Evolutionary conservation across 2,329 filamentous ascomycete genomes (phyloP), one percentile per base, ranked within the genome.

Genomic region (Paradendryphiella salina): DNA sequence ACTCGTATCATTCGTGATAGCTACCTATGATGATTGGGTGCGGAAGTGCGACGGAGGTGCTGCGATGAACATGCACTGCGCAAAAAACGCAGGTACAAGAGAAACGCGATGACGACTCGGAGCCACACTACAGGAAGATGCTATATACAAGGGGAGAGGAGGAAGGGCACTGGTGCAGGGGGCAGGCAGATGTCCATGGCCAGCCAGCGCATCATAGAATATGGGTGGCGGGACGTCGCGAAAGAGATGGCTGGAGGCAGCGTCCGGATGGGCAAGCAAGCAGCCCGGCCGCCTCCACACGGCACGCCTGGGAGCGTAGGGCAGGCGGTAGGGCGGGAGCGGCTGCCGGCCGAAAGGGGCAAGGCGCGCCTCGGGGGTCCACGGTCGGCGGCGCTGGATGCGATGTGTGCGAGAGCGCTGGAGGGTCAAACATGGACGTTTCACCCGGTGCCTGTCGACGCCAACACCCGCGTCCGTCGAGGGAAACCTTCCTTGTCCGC

Each of bases 91-190:
- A 38, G 34, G 33, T 42, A 26, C 49, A 44, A 39, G 26, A 18
- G 32, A 42, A 37, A 48, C 42, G 51, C 47, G 32, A 56, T 36
- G 50, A 51, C 46, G 48, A 18, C 23, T 42, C 10, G 38, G 28
- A 20, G 55, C 43, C 48, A 46, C 46, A 44, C 44, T 46, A 49
- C 13, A 44, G 36, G 42, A 36, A 46, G 52, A 46, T 33, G 36
- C 54, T 59, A 62, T 60, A 54, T 61, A 60, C 60, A 64, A 56
- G 55, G 60, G 52, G 54, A 45, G 40, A 20, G 45, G 47, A 44
- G 28, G 46, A 38, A 52, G 52, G 49, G 46, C 33, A 43, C 34
- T 43, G 53, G 45, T 34, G 44, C 49, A 52, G 47, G 33, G 46
- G 28, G 23, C 45, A 13, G 13, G 54, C 20, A 49, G 51, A 57